A percentile compares a stretch with the other conserved stretches of the same genome.
Conservation (phyloP, 169 alveolate species). For the Eimeria brunetti region DNA sequence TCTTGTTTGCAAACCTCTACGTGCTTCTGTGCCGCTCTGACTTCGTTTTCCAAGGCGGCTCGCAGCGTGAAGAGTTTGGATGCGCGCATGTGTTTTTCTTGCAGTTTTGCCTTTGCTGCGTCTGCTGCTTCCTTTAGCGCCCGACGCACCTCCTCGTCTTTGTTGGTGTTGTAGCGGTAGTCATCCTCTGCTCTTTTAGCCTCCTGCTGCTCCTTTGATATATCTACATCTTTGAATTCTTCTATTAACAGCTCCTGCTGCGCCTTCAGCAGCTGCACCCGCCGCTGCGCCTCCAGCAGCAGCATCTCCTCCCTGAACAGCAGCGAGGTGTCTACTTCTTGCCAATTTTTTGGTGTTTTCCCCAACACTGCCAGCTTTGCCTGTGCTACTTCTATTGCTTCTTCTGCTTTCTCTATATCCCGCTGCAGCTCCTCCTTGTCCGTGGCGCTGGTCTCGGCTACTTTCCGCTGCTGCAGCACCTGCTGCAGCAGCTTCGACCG, state of each 20-base stretch:
- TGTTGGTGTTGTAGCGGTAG: not conserved
- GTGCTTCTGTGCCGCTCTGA: not conserved
- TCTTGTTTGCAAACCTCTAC: not conserved
- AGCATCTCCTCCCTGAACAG: not conserved
- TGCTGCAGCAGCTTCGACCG: not conserved
- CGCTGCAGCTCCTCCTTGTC: not conserved
- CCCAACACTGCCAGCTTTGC: not conserved
- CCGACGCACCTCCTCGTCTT: not conserved
- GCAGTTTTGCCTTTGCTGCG: not conserved
- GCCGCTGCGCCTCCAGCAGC: not conserved
- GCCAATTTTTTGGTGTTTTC: not conserved
- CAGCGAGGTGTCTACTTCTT: not conserved
- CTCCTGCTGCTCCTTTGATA: not conserved
- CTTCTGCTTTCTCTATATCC: not conserved
- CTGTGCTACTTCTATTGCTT: not conserved
- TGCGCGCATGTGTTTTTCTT: not conserved
- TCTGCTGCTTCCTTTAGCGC: not conserved
- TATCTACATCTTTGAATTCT: not conserved
- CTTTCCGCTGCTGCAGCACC: not conserved
- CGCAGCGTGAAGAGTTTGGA: not conserved
- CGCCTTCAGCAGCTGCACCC: not conserved
- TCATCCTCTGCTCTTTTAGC: not conserved
- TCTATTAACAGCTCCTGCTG: not conserved
- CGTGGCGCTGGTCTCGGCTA: not conserved
- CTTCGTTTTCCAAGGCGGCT: not conserved